Evolutionary conservation across 2,329 filamentous ascomycete species (phyloP).

Genomic region (Endoconidiophora polonica): DNA sequence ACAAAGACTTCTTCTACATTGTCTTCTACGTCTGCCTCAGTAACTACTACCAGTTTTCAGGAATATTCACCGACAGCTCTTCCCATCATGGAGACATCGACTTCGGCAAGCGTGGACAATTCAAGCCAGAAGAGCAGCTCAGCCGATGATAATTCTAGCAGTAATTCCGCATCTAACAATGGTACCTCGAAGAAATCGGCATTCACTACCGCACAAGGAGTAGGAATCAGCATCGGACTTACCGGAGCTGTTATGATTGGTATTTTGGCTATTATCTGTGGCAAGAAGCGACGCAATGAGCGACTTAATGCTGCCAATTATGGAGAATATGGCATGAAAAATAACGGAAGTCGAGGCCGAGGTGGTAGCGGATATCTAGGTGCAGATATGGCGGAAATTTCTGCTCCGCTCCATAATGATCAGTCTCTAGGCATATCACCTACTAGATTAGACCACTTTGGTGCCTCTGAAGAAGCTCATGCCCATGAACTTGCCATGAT

Average conservation of each 20-base stretch:
- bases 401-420: constrained; percentile 22
- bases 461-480: constrained; percentile 5
- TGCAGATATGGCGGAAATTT: constrained; percentile 24
- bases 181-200: constrained; percentile 8
- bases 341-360: constrained; percentile 19
- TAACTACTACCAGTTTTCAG: constrained; percentile 3
- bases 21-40: constrained; percentile 5
- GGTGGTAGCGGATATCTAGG: too few species aligned
- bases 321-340: constrained; percentile 15
- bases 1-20: not conserved
- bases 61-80: not conserved
- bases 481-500: constrained; percentile 7
- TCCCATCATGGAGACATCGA: not conserved
- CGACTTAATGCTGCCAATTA: constrained; percentile 20
- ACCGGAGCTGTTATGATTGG: constrained; percentile 32
- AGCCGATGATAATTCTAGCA: constrained; percentile 7
- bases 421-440: not conserved
- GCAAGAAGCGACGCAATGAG: constrained; percentile 26
- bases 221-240: constrained; percentile 40
- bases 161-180: not conserved
- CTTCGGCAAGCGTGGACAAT: constrained; percentile 13
- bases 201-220: constrained; percentile 30
- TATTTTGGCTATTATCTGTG: constrained; percentile 29
- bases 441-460: constrained; percentile 11
- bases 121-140: constrained; percentile 12